Conservation (phyloP, 768 basidiomycete genomes). For the Pleurotus citrinopileatus region DNA sequence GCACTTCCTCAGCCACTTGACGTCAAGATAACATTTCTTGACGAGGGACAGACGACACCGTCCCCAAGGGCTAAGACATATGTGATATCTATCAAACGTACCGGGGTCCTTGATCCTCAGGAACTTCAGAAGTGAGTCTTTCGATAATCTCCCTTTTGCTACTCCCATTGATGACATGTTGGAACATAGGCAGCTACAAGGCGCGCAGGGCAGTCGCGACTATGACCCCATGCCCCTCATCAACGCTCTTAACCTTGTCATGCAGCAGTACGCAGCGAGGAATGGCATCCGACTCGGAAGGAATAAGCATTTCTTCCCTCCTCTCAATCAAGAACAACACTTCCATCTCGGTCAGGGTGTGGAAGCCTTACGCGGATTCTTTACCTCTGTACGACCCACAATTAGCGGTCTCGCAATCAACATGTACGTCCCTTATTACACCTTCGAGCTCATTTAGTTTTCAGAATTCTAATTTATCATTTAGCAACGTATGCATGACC, state of each 20-base stretch:
- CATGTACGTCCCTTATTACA: constrained; percentile 32
- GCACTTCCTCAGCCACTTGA: constrained; percentile 43
- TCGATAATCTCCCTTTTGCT: neutral
- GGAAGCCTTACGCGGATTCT: constrained; percentile 44
- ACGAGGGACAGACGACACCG: constrained; percentile 36
- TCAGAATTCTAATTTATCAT: too few relatives aligned
- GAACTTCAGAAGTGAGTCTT: constrained; percentile 33
- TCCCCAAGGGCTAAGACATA: constrained; percentile 36
- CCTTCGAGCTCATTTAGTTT: too few relatives aligned
- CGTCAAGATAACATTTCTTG: constrained; percentile 38
- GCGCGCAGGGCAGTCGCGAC: constrained; percentile 37
- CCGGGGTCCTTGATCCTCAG: constrained; percentile 34
- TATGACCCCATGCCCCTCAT: constrained; percentile 49
- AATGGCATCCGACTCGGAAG: constrained; percentile 51
- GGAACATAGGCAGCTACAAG: constrained; percentile 47
- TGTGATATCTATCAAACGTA: constrained; percentile 37
- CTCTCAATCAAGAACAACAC: constrained; percentile 18
- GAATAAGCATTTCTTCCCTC: constrained; percentile 55
- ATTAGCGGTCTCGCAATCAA: constrained; percentile 53
- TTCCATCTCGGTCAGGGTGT: constrained; percentile 30
- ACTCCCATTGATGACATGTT: neutral
- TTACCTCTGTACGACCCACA: constrained; percentile 45
- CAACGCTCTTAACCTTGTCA: constrained; percentile 56
- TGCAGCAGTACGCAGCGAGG: constrained; percentile 45
- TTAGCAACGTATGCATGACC: constrained; percentile 54